Percentiles rank a stretch among this genome's conserved stretches.
Evolutionary conservation across 306 rosid genomes (phyloP).

Genomic region (Glycine soja): DNA sequence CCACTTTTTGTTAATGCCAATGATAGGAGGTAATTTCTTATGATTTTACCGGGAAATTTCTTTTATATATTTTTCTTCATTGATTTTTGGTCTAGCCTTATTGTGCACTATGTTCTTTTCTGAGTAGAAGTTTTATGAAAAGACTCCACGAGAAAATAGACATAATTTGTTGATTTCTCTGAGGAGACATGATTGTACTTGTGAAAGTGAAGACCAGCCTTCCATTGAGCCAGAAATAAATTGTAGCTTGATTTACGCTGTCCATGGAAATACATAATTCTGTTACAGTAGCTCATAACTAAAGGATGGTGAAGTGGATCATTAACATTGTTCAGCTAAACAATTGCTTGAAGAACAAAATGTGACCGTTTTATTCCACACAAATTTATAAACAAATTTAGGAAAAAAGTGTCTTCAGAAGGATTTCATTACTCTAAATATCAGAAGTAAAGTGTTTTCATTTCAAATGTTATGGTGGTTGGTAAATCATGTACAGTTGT

Average conservation of each 20-base stretch:
- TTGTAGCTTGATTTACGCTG: background rate
- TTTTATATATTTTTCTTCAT: background rate
- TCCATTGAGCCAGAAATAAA: background rate
- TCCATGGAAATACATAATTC: background rate
- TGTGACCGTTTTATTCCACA: no score
- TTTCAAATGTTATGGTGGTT: no score
- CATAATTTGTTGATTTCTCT: constrained; percentile 1
- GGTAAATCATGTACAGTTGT: no score
- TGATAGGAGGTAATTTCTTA: constrained; percentile 67
- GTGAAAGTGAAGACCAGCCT: background rate
- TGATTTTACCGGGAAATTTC: background rate
- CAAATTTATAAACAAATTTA: no score
- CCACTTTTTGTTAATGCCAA: constrained; percentile 88
- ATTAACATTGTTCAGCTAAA: constrained; percentile 17
- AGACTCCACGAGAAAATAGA: background rate
- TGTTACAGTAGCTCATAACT: background rate
- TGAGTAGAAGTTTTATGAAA: constrained; percentile 1
- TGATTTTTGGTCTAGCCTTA: constrained; percentile 5
- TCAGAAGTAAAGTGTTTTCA: no score
- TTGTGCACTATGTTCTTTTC: background rate
- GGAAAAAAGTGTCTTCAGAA: no score
- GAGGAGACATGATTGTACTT: background rate
- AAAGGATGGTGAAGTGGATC: constrained; percentile 1
- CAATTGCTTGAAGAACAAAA: no score
- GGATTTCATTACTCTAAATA: no score